These are phyloP conservation scores for Cadophora sp. DNA, from an alignment of 2,329 filamentous ascomycete genomes.

Conservation along the genomic window DNA sequence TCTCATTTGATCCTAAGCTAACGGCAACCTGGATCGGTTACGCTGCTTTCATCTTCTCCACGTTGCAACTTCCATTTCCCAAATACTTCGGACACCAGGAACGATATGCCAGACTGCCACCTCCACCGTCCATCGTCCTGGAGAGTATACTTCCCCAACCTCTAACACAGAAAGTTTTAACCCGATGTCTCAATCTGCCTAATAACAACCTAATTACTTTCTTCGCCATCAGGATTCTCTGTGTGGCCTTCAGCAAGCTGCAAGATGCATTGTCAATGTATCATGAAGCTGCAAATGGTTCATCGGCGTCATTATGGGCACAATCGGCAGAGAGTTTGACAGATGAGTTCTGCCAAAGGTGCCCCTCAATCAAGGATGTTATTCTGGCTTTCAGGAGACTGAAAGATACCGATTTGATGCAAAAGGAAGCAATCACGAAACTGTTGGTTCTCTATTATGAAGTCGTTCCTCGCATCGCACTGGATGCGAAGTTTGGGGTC, in stretches of 20 bases:
- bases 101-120: constrained; percentile 70
- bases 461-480: constrained; percentile 76
- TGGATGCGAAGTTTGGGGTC: constrained; percentile 88
- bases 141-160: constrained; percentile 88
- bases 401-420: constrained; percentile 71
- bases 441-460: constrained; percentile 87
- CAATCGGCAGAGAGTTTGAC: constrained; percentile 72
- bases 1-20: constrained; percentile 89
- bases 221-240: constrained; percentile 82
- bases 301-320: constrained; percentile 62
- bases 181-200: constrained; percentile 79
- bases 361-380: constrained; percentile 83
- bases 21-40: constrained; percentile 96
- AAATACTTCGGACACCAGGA: constrained; percentile 71
- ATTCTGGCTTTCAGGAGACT: constrained; percentile 76
- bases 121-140: constrained; percentile 78
- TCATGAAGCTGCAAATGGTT: constrained; percentile 48
- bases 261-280: constrained; percentile 52
- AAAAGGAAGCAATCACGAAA: constrained; percentile 79
- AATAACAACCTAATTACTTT: constrained; percentile 83
- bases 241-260: constrained; percentile 81
- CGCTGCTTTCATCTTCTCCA: constrained; percentile 84
- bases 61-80: constrained; percentile 77
- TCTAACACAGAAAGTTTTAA: constrained; percentile 79
- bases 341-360: constrained; percentile 77